Evolutionary conservation across 176 grass and related monocot species (phyloP).

Genomic region (Ensete glaucum): DNA sequence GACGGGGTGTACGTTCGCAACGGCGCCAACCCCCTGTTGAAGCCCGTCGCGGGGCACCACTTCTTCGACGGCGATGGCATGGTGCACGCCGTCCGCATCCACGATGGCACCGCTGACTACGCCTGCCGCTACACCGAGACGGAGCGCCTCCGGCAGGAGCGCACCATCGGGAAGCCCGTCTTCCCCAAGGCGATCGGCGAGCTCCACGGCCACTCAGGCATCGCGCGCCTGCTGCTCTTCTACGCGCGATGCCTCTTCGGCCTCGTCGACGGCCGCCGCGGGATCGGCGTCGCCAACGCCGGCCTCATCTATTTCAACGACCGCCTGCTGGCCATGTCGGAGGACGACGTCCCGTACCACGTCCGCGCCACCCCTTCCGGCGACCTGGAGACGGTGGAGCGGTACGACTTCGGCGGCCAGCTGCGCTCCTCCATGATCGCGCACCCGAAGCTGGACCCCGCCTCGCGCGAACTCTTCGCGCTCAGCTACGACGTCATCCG

Average conservation of each 20-base stretch:
- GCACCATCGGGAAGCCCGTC: conserved; percentile 28
- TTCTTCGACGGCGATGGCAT: conserved; percentile 97
- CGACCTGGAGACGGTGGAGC: conserved; percentile 59
- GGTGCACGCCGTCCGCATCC: conserved; percentile 58
- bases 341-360: conserved; percentile 93
- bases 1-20: conserved; percentile 73
- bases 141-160: conserved; percentile 51
- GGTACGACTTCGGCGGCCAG: conserved; percentile 59
- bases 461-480: conserved; percentile 69
- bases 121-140: conserved; percentile 79
- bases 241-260: conserved; percentile 40
- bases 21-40: conserved; percentile 66
- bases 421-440: conserved; percentile 71
- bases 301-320: conserved; percentile 56
- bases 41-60: conserved; percentile 64
- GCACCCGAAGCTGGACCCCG: conserved; percentile 79
- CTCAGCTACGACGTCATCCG: conserved; percentile 70
- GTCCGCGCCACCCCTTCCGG: conserved; percentile 54
- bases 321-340: conserved; percentile 95
- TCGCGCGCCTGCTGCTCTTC: conserved; percentile 61
- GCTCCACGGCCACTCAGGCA: conserved; percentile 82
- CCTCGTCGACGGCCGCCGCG: conserved; percentile 51
- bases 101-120: conserved; percentile 42
- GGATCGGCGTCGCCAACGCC: conserved; percentile 79
- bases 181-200: conserved; percentile 94